Evolutionary conservation across 208 protist genomes (phyloP), one percentile per base, ranked within the genome.

Genomic region (Leishmania martiniquensis): DNA sequence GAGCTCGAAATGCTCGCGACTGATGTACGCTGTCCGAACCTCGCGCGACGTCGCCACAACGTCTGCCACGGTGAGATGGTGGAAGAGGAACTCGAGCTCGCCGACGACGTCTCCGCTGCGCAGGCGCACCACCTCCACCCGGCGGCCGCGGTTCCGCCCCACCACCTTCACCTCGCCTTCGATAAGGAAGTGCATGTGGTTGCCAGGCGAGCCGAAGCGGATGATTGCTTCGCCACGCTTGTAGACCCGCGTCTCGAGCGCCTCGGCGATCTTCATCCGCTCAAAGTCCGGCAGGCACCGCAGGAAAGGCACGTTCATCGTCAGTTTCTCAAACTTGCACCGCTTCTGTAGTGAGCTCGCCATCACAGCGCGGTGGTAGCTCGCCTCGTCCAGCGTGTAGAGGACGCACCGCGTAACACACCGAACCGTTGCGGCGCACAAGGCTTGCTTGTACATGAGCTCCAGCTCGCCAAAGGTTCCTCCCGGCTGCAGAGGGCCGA

Each of bases 71-170:
- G 90, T 85, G 47, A 90, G 83, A 68, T 97, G 91, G 69, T 89
- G 81, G 76, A 97, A 96, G 74, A 98, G 83, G 72, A 98, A 98
- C 85, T 98, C 93, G 13, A 98, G 75, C 81, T 98, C 93, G 44
- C 95, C 95, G n/a, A 97, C 83, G 15, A 96, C 87, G 80, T 96
- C 85, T 47, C 92, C 91, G 55, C 81, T 77, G 73, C 76, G 74
- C 47, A 95, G 89, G 15, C 87, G 85, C 51, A 93, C 76, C 59
- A 97, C 87, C 63, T 97, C 89, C 20, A 93, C 80, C 22, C 82
- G 80, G 54, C 89, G 85, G 22, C 92, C 91, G 34, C 78, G 59
- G 60, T 89, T 80, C n/a, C 92, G 85, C 29, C 89, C 95, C 15
- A 98, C 63, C 57, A 97, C 93, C 69, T 87, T 83, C 20, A 96